Conservation (phyloP, 176 grass and related monocot genomes). For the Zoysia pacifica region DNA sequence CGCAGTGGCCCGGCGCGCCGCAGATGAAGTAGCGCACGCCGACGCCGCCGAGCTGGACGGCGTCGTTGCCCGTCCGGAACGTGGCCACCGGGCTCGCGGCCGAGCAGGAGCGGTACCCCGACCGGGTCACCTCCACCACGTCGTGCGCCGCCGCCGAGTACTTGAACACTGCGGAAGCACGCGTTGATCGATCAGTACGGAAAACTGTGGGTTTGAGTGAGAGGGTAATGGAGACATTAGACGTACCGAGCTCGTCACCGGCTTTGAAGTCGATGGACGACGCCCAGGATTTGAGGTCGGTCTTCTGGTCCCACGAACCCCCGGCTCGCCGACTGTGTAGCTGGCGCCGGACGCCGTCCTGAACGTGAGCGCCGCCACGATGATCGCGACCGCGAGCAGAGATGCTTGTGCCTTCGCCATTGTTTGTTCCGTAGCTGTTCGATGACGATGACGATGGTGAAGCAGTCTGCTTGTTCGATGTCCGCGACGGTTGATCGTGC, state of each 20-base stretch:
- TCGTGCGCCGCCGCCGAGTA: slow-evolving; percentile 35
- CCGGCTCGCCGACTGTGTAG: slow-evolving; percentile 43
- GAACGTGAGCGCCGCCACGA: neutral
- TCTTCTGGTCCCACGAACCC: slow-evolving; percentile 45
- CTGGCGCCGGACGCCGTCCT: slow-evolving; percentile 10
- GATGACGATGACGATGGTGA: neutral
- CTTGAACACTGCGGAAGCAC: slow-evolving; percentile 16
- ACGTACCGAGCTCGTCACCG: slow-evolving; percentile 23
- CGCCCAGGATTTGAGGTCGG: slow-evolving; percentile 46
- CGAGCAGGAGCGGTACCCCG: slow-evolving; percentile 28
- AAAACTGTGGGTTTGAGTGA: no score
- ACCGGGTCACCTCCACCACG: slow-evolving; percentile 43
- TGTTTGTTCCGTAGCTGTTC: no score
- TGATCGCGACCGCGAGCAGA: neutral
- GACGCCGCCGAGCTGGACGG: neutral
- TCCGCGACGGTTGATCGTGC: neutral
- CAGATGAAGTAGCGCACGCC: slow-evolving; percentile 33
- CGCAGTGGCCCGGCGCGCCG: slow-evolving; percentile 29
- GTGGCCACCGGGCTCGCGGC: neutral
- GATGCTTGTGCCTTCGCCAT: neutral
- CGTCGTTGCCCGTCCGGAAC: neutral
- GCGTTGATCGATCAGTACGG: no score
- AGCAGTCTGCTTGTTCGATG: no score
- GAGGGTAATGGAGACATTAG: no score
- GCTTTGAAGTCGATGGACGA: slow-evolving; percentile 41